phyloP scores from a whole-genome alignment of 2,329 filamentous ascomycete species.

The Lasiodiplodia citricola region DNA sequence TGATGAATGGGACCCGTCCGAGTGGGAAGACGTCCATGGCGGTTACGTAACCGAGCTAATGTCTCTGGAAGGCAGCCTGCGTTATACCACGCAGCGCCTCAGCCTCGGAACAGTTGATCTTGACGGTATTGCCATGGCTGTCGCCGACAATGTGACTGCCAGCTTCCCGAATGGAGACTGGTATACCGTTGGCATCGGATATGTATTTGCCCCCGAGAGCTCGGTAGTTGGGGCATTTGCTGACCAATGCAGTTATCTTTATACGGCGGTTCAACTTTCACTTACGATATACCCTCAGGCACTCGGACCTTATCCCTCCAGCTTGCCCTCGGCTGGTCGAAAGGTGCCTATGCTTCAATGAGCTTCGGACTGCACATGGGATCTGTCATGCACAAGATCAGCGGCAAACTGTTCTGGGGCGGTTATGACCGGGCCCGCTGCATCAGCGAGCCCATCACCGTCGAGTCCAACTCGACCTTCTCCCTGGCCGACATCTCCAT shows the following conservation, averaged over 20 bases:
- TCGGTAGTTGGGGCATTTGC: not conserved
- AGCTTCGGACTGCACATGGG: constrained; percentile 45
- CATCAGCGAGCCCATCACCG: constrained; percentile 34
- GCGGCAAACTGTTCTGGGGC: constrained; percentile 40
- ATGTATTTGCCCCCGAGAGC: not conserved
- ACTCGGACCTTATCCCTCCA: not conserved
- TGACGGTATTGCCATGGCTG: not conserved
- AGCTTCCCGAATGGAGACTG: not conserved
- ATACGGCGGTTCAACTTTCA: not conserved
- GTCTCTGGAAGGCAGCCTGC: not conserved
- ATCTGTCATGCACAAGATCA: constrained; percentile 35
- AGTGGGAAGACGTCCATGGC: not conserved
- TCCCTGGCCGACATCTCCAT: constrained; percentile 45
- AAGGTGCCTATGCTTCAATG: constrained; percentile 32
- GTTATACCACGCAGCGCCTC: constrained; percentile 1
- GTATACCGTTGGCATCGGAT: constrained; percentile 12
- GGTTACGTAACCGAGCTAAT: not conserved
- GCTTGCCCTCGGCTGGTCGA: not conserved
- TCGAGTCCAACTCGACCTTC: constrained; percentile 29
- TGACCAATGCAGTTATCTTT: not conserved
- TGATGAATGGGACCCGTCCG: not conserved
- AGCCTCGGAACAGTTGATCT: not conserved
- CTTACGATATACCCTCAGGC: not conserved
- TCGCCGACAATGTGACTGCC: constrained; percentile 3
- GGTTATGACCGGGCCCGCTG: constrained; percentile 43